Evolutionary conservation across 2,329 filamentous ascomycete species (phyloP).

Genomic region (Fulvia fulva): DNA sequence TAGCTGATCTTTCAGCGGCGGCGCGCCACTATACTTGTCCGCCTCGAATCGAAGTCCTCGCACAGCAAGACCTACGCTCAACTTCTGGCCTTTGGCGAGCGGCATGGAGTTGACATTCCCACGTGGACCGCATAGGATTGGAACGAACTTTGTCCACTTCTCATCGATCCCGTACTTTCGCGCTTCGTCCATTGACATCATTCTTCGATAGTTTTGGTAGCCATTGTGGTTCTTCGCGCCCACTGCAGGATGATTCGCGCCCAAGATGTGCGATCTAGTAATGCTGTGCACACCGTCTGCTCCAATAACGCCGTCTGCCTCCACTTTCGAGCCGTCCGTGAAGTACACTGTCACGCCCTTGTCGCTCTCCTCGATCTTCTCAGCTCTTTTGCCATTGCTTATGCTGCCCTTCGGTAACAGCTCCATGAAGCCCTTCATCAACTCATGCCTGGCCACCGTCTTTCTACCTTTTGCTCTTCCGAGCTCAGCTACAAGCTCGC

Average conservation of each 20-base stretch:
- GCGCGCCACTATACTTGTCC: constrained; percentile 10
- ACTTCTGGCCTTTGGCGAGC: constrained; percentile 28
- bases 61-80: constrained; percentile 29
- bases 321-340: constrained; percentile 43
- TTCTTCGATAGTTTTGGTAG: constrained; percentile 32
- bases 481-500: constrained; percentile 40
- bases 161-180: constrained; percentile 27
- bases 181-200: constrained; percentile 29
- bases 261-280: constrained; percentile 44
- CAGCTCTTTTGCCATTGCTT: constrained; percentile 43
- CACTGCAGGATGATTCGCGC: constrained; percentile 31
- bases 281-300: constrained; percentile 53
- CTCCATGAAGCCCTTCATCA: constrained; percentile 47
- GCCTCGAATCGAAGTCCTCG: constrained; percentile 22
- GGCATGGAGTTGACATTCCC: constrained; percentile 34
- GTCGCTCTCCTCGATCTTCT: constrained; percentile 32
- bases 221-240: constrained; percentile 31
- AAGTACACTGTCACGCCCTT: constrained; percentile 41
- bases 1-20: constrained; percentile 12
- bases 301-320: constrained; percentile 49
- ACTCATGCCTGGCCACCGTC: constrained; percentile 45
- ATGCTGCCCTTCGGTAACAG: constrained; percentile 43
- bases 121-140: constrained; percentile 31
- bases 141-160: constrained; percentile 30
- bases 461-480: constrained; percentile 34